Percentiles rank a stretch among this genome's conserved stretches.
These are phyloP conservation scores for Russula ochroleuca DNA, from an alignment of 768 basidiomycete genomes.

Conservation along the genomic window DNA sequence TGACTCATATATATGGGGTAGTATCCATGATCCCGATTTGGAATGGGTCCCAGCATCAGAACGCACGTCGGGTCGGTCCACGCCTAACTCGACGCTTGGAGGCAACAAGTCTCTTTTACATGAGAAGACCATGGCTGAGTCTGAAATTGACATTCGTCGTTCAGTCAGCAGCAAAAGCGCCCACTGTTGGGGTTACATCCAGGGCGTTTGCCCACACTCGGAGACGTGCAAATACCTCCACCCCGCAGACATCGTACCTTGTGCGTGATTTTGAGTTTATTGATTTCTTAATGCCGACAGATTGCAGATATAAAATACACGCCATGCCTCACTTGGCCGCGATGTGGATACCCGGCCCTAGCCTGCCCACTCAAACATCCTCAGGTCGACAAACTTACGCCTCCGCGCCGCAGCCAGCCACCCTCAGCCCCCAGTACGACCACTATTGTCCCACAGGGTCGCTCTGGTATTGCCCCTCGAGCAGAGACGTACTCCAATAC, in stretches of 20 bases:
- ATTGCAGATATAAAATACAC: constrained; percentile 17
- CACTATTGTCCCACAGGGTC: background rate
- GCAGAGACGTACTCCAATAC: background rate
- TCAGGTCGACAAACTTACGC: constrained; percentile 6
- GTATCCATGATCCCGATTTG: constrained; percentile 18
- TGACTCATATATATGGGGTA: background rate
- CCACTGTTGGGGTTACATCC: constrained; percentile 21
- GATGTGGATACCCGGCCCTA: constrained; percentile 7
- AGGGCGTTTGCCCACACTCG: constrained; percentile 12
- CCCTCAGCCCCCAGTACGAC: no score
- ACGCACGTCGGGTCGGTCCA: constrained; percentile 10
- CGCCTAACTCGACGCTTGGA: constrained; percentile 12
- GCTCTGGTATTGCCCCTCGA: no score
- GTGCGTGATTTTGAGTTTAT: background rate
- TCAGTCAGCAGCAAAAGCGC: constrained; percentile 11
- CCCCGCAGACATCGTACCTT: background rate
- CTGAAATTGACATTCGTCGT: background rate
- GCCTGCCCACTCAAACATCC: constrained; percentile 14
- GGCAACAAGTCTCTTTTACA: background rate
- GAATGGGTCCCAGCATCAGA: constrained; percentile 5
- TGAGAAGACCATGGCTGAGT: background rate
- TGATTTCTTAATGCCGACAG: background rate
- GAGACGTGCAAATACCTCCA: constrained; percentile 6
- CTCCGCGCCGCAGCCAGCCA: background rate
- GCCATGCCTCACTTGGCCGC: constrained; percentile 17